These are phyloP conservation scores for Coffea humblotiana DNA, from an alignment of 305 asterid genomes.

Conservation along the genomic window DNA sequence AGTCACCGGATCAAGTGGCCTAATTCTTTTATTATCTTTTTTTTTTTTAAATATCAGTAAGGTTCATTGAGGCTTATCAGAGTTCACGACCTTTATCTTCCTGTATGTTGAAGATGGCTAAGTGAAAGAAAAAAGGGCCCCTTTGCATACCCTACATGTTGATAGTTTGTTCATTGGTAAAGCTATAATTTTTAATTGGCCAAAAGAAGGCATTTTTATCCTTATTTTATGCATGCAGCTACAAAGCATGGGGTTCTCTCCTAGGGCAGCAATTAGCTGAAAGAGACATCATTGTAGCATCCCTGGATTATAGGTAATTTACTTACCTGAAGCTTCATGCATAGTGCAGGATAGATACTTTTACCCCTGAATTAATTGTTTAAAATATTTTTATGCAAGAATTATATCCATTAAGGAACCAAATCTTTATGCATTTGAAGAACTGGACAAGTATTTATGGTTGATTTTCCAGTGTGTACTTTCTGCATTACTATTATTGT, in stretches of 20 bases:
- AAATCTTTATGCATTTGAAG: background rate
- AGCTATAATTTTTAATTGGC: background rate
- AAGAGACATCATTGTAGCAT: slow-evolving; percentile 91
- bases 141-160: background rate
- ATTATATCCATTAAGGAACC: background rate
- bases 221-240: slow-evolving; percentile 43
- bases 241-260: slow-evolving; percentile 98
- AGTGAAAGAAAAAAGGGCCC: background rate
- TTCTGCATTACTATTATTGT: background rate
- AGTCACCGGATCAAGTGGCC: background rate
- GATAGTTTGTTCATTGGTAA: background rate
- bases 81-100: background rate
- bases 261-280: slow-evolving; percentile 86
- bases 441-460: background rate
- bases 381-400: background rate
- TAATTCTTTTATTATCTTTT: background rate
- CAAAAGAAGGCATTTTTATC: background rate
- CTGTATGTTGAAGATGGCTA: background rate
- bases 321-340: slow-evolving; percentile 14
- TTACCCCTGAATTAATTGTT: background rate
- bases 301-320: slow-evolving; percentile 89
- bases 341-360: background rate
- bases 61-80: background rate
- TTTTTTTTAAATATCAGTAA: too few species aligned
- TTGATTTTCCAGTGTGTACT: background rate